Evolutionary conservation across 1,139 yeast genomes (phyloP), one percentile per base, ranked within the genome.

Genomic region (Yamadazyma dushanensis): DNA sequence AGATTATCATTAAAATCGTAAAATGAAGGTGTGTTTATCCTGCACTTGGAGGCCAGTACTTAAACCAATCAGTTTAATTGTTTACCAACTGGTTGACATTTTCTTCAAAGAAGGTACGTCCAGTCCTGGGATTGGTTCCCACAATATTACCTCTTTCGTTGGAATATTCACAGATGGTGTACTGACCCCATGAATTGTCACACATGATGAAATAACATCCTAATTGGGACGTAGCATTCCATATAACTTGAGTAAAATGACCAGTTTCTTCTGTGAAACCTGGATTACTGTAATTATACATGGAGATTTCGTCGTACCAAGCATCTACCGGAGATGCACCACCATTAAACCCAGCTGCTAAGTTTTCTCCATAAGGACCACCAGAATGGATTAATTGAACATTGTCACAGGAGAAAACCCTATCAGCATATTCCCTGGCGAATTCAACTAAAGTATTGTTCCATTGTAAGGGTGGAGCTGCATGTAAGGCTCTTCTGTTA

Each of bases 181-280:
- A 83, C 45, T 74, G 78, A 42, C 70, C 65, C 76, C 75, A 71
- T 39, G 56, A 47, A 46, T 66, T 63, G 46, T 67, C 46, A 64
- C 86, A 80, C 35, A 54, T 54, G 29, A 77, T 73, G 45, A 63
- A 63, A 36, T 81, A 84, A 65, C 89, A 82, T 25, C 88, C 88
- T 26, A 82, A 57, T 43, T 70, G 57, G 19, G 75, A 57, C 27
- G 82, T 61, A 7, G 67, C 47, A 44, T 73, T 73, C 89, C 89
- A 82, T n/a, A 82, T 73, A 32, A 81, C 53, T 57, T 81, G 88
- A 10, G 88, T 80, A 61, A 81, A 82, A 56, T 82, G 89, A 30
- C 85, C 84, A 16, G 75, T 66, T 11, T 61, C 58, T 37, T 62
- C 66, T 37, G 63, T 53, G 53, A 59, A 59, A 9, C 73, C 73